Evolutionary conservation across 1,284 basidiomycete species (phyloP), one percentile per base, ranked within the genome.

Genomic region (Tylopilus sp.): DNA sequence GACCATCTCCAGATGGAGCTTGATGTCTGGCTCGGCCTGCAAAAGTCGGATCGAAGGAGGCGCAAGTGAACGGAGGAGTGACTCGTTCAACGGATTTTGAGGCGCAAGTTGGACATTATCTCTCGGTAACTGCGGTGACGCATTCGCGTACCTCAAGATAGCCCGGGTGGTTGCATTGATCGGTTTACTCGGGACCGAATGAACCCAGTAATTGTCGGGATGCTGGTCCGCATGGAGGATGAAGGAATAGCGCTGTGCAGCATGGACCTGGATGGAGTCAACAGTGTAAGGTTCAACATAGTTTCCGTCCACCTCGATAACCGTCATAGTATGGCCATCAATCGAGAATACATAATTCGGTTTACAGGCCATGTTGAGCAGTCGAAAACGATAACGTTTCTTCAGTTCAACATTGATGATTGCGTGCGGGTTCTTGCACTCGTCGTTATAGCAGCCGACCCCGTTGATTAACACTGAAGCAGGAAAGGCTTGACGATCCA

Each of bases 401-500:
- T 68, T 71, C 8, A 53, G 57, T n/a, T 63, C 16, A 18, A 80
- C 79, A 15, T 57, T 70, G 39, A 80, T 66, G 26, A 81, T 67
- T 8, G 74, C 67, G 29, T 84, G 74, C 2, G 74, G 69, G 6
- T 70, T 68, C 7, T 66, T 62, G 8, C 81, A 77, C 6, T 80
- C 81, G 15, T 67, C 64, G 39, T 57, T 52, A 47, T 69, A 83
- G 15, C 81, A 74, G 7, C 85, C 85, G 19, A 72, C 66, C 1
- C 86, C 87, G 62, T 89, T 87, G 73, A 88, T 83, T 26, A 86
- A 71, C 2, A 78, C 80, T 0, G 79, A 75, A 59, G 82, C 77
- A 6, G 83, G 80, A 10, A 73, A 59, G 51, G 62, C 44, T 58
- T 55, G 29, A n/a, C 55, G 51, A 7, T 44, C 52, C 16, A 60